Evolutionary conservation across 257 asterid species (phyloP).

Genomic region (Rhazya stricta): DNA sequence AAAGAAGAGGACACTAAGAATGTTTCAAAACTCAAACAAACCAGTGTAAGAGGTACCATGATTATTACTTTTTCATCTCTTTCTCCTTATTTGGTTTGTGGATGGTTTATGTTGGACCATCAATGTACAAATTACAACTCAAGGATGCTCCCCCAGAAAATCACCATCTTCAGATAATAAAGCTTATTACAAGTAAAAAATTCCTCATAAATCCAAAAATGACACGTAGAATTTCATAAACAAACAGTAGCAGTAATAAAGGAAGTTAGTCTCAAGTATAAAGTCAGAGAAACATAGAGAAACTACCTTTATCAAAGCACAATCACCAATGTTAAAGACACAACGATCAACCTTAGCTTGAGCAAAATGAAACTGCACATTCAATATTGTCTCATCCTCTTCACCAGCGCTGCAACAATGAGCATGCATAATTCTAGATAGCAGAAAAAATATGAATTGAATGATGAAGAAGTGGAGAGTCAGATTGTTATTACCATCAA

Average conservation of each 20-base stretch:
- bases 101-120: background rate
- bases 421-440: conserved; percentile 21
- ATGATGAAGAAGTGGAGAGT: conserved; percentile 24
- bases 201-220: background rate
- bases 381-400: conserved; percentile 76
- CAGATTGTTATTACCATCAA: conserved; percentile 31
- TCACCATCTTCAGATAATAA: background rate
- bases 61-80: background rate
- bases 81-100: background rate
- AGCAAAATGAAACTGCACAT: conserved; percentile 74
- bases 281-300: background rate
- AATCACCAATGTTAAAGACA: conserved; percentile 63
- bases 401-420: conserved; percentile 48
- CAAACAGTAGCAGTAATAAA: background rate
- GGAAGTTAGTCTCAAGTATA: background rate
- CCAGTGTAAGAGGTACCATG: background rate
- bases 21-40: background rate
- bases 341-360: conserved; percentile 59
- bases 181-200: background rate
- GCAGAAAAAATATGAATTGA: conserved; percentile 11
- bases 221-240: too few species aligned
- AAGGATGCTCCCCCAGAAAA: background rate
- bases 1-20: background rate
- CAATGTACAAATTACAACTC: background rate
- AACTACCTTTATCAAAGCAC: conserved; percentile 66